Evolutionary conservation across 495 filamentous ascomycete genomes (phyloP).

Genomic region (Sphaerosporella brunnea): DNA sequence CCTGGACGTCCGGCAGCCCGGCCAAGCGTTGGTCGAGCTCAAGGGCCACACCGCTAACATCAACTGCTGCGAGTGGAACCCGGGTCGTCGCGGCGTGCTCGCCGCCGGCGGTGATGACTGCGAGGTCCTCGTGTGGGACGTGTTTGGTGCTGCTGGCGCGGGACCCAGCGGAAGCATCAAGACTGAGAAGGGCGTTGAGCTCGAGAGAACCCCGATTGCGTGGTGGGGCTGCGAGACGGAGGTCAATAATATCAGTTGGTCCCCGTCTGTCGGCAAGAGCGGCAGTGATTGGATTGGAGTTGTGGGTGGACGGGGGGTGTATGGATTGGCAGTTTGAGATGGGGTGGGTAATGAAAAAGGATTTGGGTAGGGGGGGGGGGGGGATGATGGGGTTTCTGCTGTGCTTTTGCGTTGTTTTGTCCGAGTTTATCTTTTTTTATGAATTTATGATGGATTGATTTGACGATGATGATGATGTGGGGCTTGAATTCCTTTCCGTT

Average conservation of each 20-base stretch:
- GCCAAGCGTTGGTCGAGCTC: constrained; percentile 83
- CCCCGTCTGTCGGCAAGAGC: constrained; percentile 54
- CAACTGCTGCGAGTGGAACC: constrained; percentile 92
- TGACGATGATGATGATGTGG: no score
- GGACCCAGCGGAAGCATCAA: constrained; percentile 34
- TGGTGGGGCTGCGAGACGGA: constrained; percentile 94
- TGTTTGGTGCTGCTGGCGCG: constrained; percentile 48
- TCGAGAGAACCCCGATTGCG: constrained; percentile 51
- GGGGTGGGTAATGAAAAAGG: neutral
- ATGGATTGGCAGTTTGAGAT: constrained; percentile 55
- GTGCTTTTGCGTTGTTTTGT: neutral
- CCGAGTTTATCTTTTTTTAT: neutral
- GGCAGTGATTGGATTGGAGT: constrained; percentile 87
- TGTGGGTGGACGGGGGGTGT: constrained; percentile 74
- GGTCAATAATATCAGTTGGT: constrained; percentile 89
- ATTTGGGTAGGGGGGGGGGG: neutral
- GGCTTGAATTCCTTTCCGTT: no score
- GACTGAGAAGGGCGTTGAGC: constrained; percentile 35
- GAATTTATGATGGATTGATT: neutral
- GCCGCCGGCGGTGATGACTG: constrained; percentile 88
- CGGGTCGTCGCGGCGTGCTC: constrained; percentile 64
- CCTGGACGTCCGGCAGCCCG: constrained; percentile 89
- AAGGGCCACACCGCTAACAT: constrained; percentile 75
- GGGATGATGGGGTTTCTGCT: neutral
- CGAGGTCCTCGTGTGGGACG: constrained; percentile 82